Conservation (phyloP, 306 rosid genomes). For the Malus fusca region DNA sequence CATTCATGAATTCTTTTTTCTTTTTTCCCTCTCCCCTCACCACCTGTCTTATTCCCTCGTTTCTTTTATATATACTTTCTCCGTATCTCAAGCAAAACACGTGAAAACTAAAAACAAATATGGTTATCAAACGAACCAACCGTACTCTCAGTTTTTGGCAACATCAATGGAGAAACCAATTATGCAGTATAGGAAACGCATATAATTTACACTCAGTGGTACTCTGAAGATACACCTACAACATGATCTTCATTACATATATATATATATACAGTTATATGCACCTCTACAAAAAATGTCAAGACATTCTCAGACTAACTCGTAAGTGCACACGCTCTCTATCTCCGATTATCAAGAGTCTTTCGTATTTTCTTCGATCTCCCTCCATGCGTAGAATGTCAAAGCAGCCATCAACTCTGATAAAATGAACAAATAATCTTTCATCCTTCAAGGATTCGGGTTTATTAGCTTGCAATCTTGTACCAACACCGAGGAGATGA, state of each 20-base stretch:
- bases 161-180: background rate
- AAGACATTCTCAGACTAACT: background rate
- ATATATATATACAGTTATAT: background rate
- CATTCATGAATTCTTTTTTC: too few relatives aligned
- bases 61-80: too few relatives aligned
- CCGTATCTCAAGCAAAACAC: too few relatives aligned
- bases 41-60: too few relatives aligned
- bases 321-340: background rate
- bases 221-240: background rate
- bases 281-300: background rate
- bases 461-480: background rate
- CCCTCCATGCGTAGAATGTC: background rate
- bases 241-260: background rate
- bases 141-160: background rate
- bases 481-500: background rate
- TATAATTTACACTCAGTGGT: background rate
- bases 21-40: too few relatives aligned
- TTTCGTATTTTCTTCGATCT: background rate
- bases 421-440: too few relatives aligned
- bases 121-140: background rate
- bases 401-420: constrained; percentile 5
- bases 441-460: background rate
- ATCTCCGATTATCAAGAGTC: background rate
- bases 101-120: background rate
- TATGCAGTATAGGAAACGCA: background rate